Evolutionary conservation across 768 basidiomycete genomes (phyloP), one percentile per base, ranked within the genome.

Genomic region (Neoboletus subvelutipes): DNA sequence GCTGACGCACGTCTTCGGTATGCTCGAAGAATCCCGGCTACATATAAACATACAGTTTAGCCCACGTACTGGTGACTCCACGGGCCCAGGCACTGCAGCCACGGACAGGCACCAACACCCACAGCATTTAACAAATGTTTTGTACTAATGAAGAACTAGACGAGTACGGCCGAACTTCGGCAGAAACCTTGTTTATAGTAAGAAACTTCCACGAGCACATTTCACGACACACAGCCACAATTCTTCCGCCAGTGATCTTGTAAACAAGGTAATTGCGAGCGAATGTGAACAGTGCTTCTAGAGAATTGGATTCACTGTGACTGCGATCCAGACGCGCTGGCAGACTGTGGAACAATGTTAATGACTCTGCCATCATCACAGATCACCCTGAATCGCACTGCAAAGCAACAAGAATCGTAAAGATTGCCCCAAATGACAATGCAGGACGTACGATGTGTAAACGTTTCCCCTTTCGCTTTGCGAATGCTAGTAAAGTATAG

Each of bases 401-500:
- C 13, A 33, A 52, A 17, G 24, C 13, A 54, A 37, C 24, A 29
- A 20, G 17, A 11, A 6, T 43, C 5, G 4, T 37, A 20, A 34
- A 15, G 17, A 29, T 20, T 4, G 10, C 4, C 26, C 39, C 15
- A 5, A 24, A 41, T 17, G 13, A 28, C 54, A 46, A 42, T 15
- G 5, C 20, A 37, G 5, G 24, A 54, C 49, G 59, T 69, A 92
- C 88, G 66, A 4, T 86, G 84, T 34, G 80, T 83, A 68, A 88
- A 92, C 1, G 80, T 81, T 40, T 80, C 73, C 10, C 88, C 89
- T 65, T 90, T 92, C 17, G 79, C 83, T 73, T 83, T 86, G 42
- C 90, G 80, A 54, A 92, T 86, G 68, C 88, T 91, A 3, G 90
- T 92, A 68, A 92, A 92, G 66, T 92, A 92, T 2, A 92, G 69